Conservation (phyloP, 176 grass and related monocot genomes). For the Zoysia japonica region DNA sequence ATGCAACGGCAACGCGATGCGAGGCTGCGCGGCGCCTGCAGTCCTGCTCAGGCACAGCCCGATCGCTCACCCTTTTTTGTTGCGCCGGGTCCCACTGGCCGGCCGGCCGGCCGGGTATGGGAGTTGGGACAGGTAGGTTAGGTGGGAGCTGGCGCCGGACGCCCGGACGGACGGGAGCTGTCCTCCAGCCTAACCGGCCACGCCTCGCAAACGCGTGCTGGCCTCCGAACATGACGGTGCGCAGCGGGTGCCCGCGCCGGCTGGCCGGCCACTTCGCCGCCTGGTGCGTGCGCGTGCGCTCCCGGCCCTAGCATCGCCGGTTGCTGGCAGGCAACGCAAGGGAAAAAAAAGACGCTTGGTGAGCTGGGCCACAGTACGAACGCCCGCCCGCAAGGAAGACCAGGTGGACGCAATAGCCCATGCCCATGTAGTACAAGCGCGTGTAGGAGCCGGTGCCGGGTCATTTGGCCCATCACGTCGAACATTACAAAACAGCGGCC, state of each 20-base stretch:
- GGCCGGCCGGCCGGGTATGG: background rate
- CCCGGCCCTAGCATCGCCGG: background rate
- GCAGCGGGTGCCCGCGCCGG: conserved; percentile 1
- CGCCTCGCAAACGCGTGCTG: conserved; percentile 27
- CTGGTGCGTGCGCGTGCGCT: background rate
- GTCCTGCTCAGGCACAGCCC: background rate
- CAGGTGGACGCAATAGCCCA: background rate
- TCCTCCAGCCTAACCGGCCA: conserved; percentile 22
- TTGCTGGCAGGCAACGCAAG: too few relatives aligned
- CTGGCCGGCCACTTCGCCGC: conserved; percentile 10
- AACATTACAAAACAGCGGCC: background rate
- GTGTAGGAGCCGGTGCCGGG: background rate
- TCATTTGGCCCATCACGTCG: background rate
- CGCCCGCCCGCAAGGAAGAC: background rate
- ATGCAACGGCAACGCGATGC: background rate
- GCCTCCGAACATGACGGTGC: background rate
- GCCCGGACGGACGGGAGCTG: background rate
- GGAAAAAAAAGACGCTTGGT: too few relatives aligned
- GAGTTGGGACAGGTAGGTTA: conserved; percentile 17
- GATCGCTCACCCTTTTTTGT: conserved; percentile 19
- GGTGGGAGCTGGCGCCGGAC: background rate
- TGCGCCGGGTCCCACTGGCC: conserved; percentile 14
- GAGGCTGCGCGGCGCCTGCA: background rate
- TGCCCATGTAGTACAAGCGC: too few relatives aligned
- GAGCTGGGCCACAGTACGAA: background rate